phyloP scores from a whole-genome alignment of 257 asterid species.

The Voacanga thouarsii region DNA sequence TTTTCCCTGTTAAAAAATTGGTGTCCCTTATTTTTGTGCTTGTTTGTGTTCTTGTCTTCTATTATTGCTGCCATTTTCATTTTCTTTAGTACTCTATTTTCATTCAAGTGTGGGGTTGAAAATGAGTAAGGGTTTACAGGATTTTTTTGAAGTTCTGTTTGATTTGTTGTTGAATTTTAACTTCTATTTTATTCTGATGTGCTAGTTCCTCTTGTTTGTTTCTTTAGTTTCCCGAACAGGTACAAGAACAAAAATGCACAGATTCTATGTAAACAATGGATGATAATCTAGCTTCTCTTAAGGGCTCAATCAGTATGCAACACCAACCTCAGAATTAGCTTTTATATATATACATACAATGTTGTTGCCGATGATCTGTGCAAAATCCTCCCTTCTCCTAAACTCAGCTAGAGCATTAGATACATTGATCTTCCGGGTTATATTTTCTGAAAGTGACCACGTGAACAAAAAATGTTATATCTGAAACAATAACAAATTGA shows the following conservation, averaged over 20 bases:
- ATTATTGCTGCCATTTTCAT: too few species aligned
- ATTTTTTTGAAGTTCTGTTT: too few species aligned
- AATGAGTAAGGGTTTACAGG: too few species aligned
- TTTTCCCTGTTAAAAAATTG: too few species aligned
- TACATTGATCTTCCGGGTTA: background rate
- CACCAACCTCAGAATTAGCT: background rate
- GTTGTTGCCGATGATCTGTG: background rate
- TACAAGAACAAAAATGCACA: background rate
- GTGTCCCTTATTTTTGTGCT: too few species aligned
- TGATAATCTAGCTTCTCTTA: background rate
- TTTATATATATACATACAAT: background rate
- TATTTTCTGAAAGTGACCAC: background rate
- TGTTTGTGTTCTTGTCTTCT: too few species aligned
- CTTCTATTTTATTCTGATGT: too few species aligned
- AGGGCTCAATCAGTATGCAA: background rate
- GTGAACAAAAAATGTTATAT: background rate
- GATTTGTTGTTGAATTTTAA: too few species aligned
- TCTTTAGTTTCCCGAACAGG: too few species aligned
- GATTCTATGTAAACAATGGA: background rate
- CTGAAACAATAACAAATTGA: background rate
- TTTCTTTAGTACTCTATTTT: too few species aligned
- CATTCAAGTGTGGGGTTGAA: too few species aligned
- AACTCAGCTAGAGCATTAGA: background rate
- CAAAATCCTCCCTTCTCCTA: background rate
- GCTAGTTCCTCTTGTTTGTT: too few species aligned